A percentile compares a stretch with the other conserved stretches of the same genome.
Evolutionary conservation across 352 stramenopile genomes (phyloP).

Genomic region (Phytophthora colocasiae): DNA sequence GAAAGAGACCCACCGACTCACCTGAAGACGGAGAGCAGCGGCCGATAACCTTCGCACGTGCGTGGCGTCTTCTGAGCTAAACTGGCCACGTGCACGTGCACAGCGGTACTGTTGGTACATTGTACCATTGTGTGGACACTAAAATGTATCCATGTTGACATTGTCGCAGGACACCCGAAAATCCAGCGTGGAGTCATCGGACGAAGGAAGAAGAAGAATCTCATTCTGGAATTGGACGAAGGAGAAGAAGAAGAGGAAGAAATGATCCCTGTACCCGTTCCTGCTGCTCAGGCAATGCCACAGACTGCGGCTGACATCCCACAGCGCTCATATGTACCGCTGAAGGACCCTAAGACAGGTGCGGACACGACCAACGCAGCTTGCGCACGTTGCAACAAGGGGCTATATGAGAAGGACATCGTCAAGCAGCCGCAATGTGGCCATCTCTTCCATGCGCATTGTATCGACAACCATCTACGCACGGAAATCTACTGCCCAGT

Average conservation of each 20-base stretch:
- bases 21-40: constrained; percentile 1
- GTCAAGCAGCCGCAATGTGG: constrained; percentile 67
- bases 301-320: constrained; percentile 42
- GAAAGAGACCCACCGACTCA: constrained; percentile 9
- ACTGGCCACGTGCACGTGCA: constrained; percentile 19
- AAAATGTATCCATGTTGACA: constrained; percentile 20
- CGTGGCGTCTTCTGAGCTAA: constrained; percentile 11
- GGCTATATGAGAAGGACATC: constrained; percentile 37
- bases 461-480: constrained; percentile 61
- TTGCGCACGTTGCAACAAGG: constrained; percentile 51
- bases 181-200: constrained; percentile 17
- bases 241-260: constrained; percentile 4
- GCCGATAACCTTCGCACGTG: constrained; percentile 1
- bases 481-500: constrained; percentile 55
- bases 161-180: constrained; percentile 5
- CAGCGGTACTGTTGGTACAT: constrained; percentile 2
- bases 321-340: constrained; percentile 22
- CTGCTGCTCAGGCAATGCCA: constrained; percentile 29
- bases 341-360: constrained; percentile 26
- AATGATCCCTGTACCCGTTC: constrained; percentile 33
- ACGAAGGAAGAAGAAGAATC: too few species aligned
- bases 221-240: constrained; percentile 5
- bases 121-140: neutral
- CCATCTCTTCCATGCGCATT: constrained; percentile 71
- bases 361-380: constrained; percentile 31